A percentile compares a stretch with the other conserved stretches of the same genome.
These are phyloP conservation scores for Arabis hirsuta DNA, from an alignment of 345 rosid species.

Conservation along the genomic window DNA sequence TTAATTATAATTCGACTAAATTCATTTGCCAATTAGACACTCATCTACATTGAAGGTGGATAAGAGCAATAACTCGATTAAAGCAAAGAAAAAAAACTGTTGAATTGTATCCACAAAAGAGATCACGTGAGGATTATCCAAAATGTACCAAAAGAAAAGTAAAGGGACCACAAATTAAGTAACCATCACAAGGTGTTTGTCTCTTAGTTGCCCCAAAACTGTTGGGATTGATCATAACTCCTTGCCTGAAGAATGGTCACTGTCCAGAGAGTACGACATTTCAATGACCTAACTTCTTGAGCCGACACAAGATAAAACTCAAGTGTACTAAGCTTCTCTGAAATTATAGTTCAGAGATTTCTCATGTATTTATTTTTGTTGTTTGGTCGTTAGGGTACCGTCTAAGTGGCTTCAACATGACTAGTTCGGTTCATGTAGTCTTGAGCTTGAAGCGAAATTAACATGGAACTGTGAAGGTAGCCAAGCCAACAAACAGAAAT, in stretches of 20 bases:
- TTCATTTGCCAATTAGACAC: neutral
- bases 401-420: constrained; percentile 33
- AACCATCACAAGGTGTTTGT: constrained; percentile 38
- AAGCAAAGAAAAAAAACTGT: neutral
- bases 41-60: constrained; percentile 23
- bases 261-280: constrained; percentile 35
- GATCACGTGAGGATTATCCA: constrained; percentile 39
- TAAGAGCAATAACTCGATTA: constrained; percentile 22
- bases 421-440: constrained; percentile 21
- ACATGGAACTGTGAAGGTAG: neutral
- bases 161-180: constrained; percentile 33
- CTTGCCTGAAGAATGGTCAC: constrained; percentile 31
- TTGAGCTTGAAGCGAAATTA: constrained; percentile 23
- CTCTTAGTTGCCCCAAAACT: constrained; percentile 33
- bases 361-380: constrained; percentile 40
- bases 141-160: constrained; percentile 23
- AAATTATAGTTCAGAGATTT: constrained; percentile 15
- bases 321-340: neutral
- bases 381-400: constrained; percentile 40
- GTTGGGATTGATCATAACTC: constrained; percentile 33
- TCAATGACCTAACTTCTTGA: constrained; percentile 27
- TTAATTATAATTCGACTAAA: neutral
- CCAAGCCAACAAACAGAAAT: neutral
- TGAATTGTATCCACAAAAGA: constrained; percentile 36
- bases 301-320: constrained; percentile 39